These are phyloP conservation scores for Ogataea zsoltii DNA, from an alignment of 805 yeast genomes.

Conservation along the genomic window DNA sequence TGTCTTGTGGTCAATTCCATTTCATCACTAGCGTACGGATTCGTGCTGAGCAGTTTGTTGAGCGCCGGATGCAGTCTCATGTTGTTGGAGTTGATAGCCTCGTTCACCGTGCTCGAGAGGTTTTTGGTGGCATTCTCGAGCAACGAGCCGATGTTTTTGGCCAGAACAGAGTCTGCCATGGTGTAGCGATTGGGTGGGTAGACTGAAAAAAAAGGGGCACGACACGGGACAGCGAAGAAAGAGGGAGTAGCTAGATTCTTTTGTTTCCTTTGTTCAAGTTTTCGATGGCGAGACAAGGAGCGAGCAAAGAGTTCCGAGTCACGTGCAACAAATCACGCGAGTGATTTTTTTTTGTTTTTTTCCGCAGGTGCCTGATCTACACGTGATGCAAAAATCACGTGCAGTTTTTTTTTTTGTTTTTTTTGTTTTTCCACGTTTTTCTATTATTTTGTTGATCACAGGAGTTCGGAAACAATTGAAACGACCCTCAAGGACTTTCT, in stretches of 20 bases:
- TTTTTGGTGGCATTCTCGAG: conserved; percentile 78
- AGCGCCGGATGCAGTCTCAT: conserved; percentile 21
- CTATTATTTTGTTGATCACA: conserved; percentile 1
- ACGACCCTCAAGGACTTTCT: neutral
- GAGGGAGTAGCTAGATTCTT: no score
- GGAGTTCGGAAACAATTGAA: neutral
- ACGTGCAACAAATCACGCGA: neutral
- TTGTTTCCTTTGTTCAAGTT: no score
- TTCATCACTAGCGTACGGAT: conserved; percentile 22
- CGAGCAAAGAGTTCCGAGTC: neutral
- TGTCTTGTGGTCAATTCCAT: conserved; percentile 57
- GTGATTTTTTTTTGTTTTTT: no score
- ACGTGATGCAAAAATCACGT: neutral
- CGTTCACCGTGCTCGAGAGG: conserved; percentile 80
- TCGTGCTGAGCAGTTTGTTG: conserved; percentile 23
- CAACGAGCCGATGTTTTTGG: conserved; percentile 56
- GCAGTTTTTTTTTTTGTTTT: neutral
- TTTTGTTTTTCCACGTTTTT: neutral
- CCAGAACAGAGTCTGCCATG: conserved; percentile 23
- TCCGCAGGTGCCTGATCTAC: neutral
- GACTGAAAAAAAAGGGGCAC: neutral
- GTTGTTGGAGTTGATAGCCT: conserved; percentile 49
- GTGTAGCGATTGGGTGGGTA: conserved; percentile 8
- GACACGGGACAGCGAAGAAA: neutral
- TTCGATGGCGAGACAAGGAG: no score